These are phyloP conservation scores for Zymoseptoria passerinii DNA, from an alignment of 2,329 filamentous ascomycete genomes.

Conservation along the genomic window DNA sequence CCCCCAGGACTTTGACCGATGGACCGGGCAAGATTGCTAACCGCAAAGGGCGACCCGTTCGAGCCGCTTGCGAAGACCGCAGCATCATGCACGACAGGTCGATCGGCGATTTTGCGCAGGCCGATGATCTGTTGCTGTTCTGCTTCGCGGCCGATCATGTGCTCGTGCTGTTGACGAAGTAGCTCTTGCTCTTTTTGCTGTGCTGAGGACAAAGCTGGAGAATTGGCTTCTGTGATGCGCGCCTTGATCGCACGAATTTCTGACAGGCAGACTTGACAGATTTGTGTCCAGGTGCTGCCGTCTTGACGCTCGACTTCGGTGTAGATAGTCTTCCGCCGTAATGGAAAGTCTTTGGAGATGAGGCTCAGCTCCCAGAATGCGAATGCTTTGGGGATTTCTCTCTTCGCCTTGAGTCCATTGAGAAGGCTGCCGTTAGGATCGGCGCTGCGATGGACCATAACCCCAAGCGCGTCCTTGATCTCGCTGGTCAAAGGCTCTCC, in stretches of 20 bases:
- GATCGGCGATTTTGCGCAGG: slow-evolving; percentile 24
- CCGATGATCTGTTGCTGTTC: slow-evolving; percentile 7
- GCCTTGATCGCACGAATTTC: slow-evolving; percentile 59
- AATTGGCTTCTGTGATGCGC: slow-evolving; percentile 51
- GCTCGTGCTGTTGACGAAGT: slow-evolving; percentile 13
- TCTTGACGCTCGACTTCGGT: slow-evolving; percentile 74
- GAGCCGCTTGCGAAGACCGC: slow-evolving; percentile 18
- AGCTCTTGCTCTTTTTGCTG: slow-evolving; percentile 12
- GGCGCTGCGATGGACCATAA: slow-evolving; percentile 20
- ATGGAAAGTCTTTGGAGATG: slow-evolving; percentile 65
- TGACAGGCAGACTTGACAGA: slow-evolving; percentile 60
- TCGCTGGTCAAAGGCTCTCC: slow-evolving; percentile 74
- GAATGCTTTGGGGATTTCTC: slow-evolving; percentile 69
- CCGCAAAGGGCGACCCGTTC: slow-evolving; percentile 23
- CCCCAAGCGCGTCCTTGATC: slow-evolving; percentile 48
- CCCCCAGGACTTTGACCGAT: slow-evolving; percentile 40
- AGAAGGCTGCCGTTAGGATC: slow-evolving; percentile 87
- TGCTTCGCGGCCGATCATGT: slow-evolving; percentile 25
- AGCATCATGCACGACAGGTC: slow-evolving; percentile 15
- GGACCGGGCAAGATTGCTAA: slow-evolving; percentile 40
- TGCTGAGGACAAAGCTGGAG: slow-evolving; percentile 13
- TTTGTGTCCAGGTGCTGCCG: slow-evolving; percentile 73
- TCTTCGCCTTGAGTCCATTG: slow-evolving; percentile 75
- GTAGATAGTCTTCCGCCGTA: slow-evolving; percentile 74
- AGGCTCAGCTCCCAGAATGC: slow-evolving; percentile 85